Base-by-base conservation (phyloP, 768 basidiomycete genomes). In the Agrocybe pediades region DNA sequence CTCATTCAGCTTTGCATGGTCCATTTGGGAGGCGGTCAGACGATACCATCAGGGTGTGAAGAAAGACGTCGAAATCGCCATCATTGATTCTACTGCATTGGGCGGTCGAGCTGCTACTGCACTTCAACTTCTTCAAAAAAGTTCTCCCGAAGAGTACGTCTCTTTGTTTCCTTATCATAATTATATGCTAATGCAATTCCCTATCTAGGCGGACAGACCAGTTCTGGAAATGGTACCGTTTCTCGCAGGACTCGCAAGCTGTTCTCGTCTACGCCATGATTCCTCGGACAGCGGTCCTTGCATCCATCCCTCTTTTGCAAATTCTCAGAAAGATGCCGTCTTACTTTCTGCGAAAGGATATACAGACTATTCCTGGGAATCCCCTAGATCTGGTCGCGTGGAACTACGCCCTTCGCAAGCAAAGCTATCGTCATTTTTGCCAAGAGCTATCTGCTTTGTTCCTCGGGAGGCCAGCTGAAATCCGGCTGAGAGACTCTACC, bases 1-100 rank as follows among this genome's bases (percentile, higher is more conserved):
- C 2, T 90, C 89, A 5, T 90, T 91, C 66, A 90, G 86, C 71
- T 88, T 91, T 59, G 81, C 79, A 30, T 92, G 90, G 90, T 84
- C 88, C 7, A 76, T 91, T 30, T 92, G 88, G 88, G 90, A 92
- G 65, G 90, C 88, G 3, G 77, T 87, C 19, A 75, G 87, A 52
- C 82, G 90, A n/a, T 89, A 88, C 63, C 82, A 85, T 60, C 70
- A 76, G 30, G 84, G 84, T 33, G 71, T 90, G 49, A 91, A 92
- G 67, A 87, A 89, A 56, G 83, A 88, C 51, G 72, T 92, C 24
- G 80, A 91, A 66, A 89, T 92, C 56, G 89, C 90, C 13, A 74
- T 92, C 52, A 90, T 92, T 62, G 88, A 91, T 71, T 82, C 87
- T 2, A 71, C 71, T 43, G 79, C 82, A 47, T 68, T 92, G 25